phyloP scores from a whole-genome alignment of 306 rosid genomes.

The Dalbergia oliveri region DNA sequence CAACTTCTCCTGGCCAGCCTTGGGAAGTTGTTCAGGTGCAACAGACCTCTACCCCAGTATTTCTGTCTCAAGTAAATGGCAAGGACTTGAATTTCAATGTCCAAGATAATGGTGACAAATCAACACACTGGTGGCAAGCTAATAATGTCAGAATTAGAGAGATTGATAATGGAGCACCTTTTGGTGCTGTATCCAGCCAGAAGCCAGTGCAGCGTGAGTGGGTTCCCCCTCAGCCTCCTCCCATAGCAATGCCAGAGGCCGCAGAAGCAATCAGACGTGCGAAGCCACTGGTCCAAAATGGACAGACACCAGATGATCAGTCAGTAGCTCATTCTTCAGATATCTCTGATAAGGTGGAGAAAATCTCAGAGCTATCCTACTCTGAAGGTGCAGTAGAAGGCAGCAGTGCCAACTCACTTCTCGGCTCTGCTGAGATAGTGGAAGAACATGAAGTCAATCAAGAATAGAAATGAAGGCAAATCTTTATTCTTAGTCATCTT shows the following conservation, averaged over 20 bases:
- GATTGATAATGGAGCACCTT: slow-evolving; percentile 51
- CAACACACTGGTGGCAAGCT: slow-evolving; percentile 69
- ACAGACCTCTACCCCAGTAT: slow-evolving; percentile 49
- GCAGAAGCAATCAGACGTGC: slow-evolving; percentile 88
- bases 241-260: slow-evolving; percentile 78
- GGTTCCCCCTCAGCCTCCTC: slow-evolving; percentile 95
- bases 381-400: slow-evolving; percentile 54
- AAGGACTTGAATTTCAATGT: slow-evolving; percentile 49
- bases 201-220: slow-evolving; percentile 63
- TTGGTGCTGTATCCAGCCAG: slow-evolving; percentile 47
- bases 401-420: slow-evolving; percentile 19
- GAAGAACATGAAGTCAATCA: slow-evolving; percentile 41
- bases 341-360: slow-evolving; percentile 57
- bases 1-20: slow-evolving; percentile 65
- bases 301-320: slow-evolving; percentile 53
- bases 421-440: slow-evolving; percentile 56
- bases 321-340: slow-evolving; percentile 51
- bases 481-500: slow-evolving; percentile 29
- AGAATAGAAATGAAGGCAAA: slow-evolving; percentile 32
- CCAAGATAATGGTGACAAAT: slow-evolving; percentile 57
- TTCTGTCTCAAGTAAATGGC: slow-evolving; percentile 57
- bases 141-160: slow-evolving; percentile 63
- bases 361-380: slow-evolving; percentile 60
- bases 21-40: slow-evolving; percentile 77
- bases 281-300: slow-evolving; percentile 60